Evolutionary conservation across 805 yeast genomes (phyloP).

Genomic region (Barnettozyma siamensis): DNA sequence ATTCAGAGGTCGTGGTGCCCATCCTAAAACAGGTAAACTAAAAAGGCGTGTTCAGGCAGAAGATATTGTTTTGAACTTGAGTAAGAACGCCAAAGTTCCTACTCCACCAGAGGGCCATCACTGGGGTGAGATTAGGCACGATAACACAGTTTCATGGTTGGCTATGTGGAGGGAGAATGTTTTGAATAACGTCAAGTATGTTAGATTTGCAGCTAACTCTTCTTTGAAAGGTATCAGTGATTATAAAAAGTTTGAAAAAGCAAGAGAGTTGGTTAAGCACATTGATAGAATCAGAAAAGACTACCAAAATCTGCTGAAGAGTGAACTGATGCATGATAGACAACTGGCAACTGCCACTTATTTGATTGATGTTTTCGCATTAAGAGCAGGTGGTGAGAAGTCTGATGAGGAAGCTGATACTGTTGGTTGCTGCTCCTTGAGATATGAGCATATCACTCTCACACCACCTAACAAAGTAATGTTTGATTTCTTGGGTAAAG

Average conservation of each 20-base stretch:
- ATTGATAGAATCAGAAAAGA: constrained; percentile 70
- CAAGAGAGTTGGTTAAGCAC: constrained; percentile 73
- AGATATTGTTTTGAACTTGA: constrained; percentile 78
- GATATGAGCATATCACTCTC: constrained; percentile 84
- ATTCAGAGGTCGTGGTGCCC: constrained; percentile 95
- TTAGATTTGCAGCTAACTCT: constrained; percentile 85
- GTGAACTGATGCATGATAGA: constrained; percentile 73
- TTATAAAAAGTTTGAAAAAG: constrained; percentile 87
- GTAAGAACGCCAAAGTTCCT: constrained; percentile 68
- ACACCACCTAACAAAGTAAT: constrained; percentile 81
- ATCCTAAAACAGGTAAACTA: constrained; percentile 90
- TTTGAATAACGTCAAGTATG: constrained; percentile 77
- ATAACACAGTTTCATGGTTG: constrained; percentile 88
- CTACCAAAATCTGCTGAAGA: constrained; percentile 63
- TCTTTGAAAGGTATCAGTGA: constrained; percentile 89
- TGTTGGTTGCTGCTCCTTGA: constrained; percentile 92
- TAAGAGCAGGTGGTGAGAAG: constrained; percentile 98
- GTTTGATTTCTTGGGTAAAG: constrained; percentile 94
- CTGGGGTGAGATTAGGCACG: constrained; percentile 90
- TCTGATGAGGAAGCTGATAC: constrained; percentile 98
- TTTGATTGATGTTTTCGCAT: constrained; percentile 84
- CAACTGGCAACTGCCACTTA: constrained; percentile 94
- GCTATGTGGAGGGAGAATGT: constrained; percentile 98
- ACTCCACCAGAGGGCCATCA: constrained; percentile 78
- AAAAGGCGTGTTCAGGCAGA: constrained; percentile 87